Evolutionary conservation across 768 basidiomycete species (phyloP).

Genomic region (Rhodotorula diobovata): DNA sequence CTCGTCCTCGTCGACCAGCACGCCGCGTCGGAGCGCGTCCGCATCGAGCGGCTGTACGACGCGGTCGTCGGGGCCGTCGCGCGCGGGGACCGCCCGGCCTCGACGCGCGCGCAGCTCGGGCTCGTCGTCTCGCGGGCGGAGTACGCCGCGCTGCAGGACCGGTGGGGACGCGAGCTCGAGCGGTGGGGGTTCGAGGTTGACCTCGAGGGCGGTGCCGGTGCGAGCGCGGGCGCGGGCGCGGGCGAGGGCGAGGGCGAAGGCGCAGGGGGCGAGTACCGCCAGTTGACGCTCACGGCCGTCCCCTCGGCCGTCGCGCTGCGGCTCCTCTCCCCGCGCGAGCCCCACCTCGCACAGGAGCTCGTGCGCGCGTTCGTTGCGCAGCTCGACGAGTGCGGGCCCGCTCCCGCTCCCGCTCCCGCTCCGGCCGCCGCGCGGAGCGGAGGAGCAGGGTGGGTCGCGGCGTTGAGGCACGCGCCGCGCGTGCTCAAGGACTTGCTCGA

Average conservation of each 20-base stretch:
- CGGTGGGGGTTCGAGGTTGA: not conserved
- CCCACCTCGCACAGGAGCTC: conserved; percentile 46
- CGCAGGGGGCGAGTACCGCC: conserved; percentile 59
- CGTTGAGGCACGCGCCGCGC: conserved; percentile 74
- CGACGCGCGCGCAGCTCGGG: not conserved
- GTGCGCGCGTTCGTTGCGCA: conserved; percentile 51
- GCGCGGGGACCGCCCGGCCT: conserved; percentile 49
- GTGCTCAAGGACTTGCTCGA: conserved; percentile 78
- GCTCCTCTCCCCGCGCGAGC: conserved; percentile 17
- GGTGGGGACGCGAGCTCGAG: not conserved
- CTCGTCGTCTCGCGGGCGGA: conserved; percentile 54
- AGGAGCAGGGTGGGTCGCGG: conserved; percentile 58
- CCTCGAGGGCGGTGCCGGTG: too few species aligned
- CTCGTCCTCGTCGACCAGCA: conserved; percentile 92
- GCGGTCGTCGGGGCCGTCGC: conserved; percentile 49
- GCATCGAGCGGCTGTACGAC: conserved; percentile 76
- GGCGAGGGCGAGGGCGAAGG: conserved; percentile 38
- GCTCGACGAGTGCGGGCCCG: not conserved
- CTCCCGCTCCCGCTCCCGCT: not conserved
- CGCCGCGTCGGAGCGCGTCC: conserved; percentile 92
- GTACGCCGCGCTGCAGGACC: not conserved
- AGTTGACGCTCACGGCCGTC: conserved; percentile 61
- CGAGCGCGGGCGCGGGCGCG: too few species aligned
- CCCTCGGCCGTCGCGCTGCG: conserved; percentile 65
- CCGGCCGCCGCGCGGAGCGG: not conserved